Conservation (phyloP, 768 basidiomycete genomes). For the Sporobolomyces roseus region DNA sequence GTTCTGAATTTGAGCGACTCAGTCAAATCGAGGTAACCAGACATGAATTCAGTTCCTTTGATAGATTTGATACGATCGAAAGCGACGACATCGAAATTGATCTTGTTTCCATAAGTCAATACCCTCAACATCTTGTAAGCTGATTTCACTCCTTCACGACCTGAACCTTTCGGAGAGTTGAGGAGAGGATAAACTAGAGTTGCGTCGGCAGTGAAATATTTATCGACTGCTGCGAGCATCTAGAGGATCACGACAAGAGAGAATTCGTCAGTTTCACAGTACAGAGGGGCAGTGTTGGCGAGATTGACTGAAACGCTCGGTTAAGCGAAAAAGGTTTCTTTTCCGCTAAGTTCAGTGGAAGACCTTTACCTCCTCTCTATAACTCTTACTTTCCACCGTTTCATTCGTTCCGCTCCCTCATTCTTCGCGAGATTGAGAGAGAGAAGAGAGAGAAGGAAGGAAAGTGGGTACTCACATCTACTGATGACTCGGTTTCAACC, state of each 20-base stretch:
- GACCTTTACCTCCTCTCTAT: too few species aligned
- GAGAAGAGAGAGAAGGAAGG: not conserved
- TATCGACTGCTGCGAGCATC: slow-evolving; percentile 27
- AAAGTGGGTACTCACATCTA: not conserved
- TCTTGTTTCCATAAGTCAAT: slow-evolving; percentile 26
- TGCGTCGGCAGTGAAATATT: slow-evolving; percentile 29
- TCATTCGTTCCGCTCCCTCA: too few species aligned
- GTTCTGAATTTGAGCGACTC: slow-evolving; percentile 36
- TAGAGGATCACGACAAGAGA: not conserved
- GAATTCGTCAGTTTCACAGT: too few species aligned
- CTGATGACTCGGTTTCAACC: not conserved
- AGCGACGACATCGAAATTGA: slow-evolving; percentile 23
- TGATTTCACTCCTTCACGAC: slow-evolving; percentile 33
- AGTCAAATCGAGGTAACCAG: slow-evolving; percentile 6
- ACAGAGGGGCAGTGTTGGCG: too few species aligned
- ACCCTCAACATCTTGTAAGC: slow-evolving; percentile 22
- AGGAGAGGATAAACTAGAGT: slow-evolving; percentile 30
- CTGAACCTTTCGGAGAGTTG: slow-evolving; percentile 15
- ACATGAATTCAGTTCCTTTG: slow-evolving; percentile 22
- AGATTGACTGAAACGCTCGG: too few species aligned
- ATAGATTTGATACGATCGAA: slow-evolving; percentile 10
- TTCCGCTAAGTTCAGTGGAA: too few species aligned
- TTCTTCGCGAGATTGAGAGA: not conserved
- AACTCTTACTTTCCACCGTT: too few species aligned
- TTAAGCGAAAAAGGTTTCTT: too few species aligned